Evolutionary conservation across 352 stramenopile genomes (phyloP), one percentile per base, ranked within the genome.

Genomic region (Globisporangium nodosum): DNA sequence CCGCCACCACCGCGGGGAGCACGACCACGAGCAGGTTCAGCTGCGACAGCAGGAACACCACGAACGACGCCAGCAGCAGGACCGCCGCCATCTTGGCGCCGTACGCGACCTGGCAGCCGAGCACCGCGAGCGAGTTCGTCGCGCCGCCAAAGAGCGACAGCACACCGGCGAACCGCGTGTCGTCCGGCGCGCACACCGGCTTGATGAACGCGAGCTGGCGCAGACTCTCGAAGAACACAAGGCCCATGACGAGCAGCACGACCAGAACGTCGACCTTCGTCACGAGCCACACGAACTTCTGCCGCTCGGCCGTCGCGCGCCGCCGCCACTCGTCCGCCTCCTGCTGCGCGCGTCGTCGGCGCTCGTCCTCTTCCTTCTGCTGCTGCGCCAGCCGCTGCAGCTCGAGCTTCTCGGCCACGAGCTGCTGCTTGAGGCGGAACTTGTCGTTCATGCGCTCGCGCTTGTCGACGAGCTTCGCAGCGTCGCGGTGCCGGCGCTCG

Each of bases 141-240:
- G 71, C 69, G 8, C 76, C 61, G 24, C 78, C 64, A 66, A 80
- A 87, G 68, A 77, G 83, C 0, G 76, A 88, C 7, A 78, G 63
- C 64, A 82, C 77, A 51, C 73, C 77, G 45, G 73, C 79, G 40
- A 76, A 73, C 11, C 83, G 71, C 9, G 59, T 64, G 11, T 81
- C 68, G 46, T 81, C 63, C 2, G 66, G 68, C 7, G 68, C 68
- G 50, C 81, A 92, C 31, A 83, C 58, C 3, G 79, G 78, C 51
- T 82, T 87, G 46, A 90, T 57, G 31, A 89, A 75, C 37, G 74
- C 71, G 31, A 87, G 58, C 30, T 88, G 75, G 2, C 68, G 72
- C 20, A 93, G 37, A 54, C 76, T 87, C 24, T 91, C 81, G 33
- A 87, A 88, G 57, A 91, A 93, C 21, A 90, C 81, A 35, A 91